Conservation (phyloP, 106 monocot species). For the Phalaenopsis equestris region DNA sequence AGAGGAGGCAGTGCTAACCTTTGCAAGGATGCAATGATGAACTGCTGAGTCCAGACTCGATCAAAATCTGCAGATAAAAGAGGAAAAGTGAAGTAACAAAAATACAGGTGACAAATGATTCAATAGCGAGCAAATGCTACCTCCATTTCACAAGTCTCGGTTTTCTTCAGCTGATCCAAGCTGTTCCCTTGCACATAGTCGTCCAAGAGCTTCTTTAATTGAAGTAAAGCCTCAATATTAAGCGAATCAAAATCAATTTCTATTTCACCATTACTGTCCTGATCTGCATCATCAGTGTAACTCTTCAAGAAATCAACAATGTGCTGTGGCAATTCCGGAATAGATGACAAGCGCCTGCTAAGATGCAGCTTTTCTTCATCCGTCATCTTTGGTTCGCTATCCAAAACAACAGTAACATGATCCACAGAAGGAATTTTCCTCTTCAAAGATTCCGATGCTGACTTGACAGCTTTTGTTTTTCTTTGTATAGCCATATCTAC, state of each 20-base stretch:
- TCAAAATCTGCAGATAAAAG: conserved; percentile 37
- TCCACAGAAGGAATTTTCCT: conserved; percentile 34
- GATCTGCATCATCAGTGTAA: conserved; percentile 26
- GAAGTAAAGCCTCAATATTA: conserved; percentile 47
- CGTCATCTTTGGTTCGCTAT: conserved; percentile 35
- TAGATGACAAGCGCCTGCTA: conserved; percentile 29
- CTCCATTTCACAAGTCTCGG: conserved; percentile 50
- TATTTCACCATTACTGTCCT: conserved; percentile 51
- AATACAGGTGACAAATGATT: background rate
- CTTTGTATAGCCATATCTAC: conserved; percentile 24
- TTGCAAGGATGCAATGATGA: conserved; percentile 46
- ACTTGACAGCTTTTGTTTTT: conserved; percentile 22
- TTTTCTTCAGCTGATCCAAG: conserved; percentile 23
- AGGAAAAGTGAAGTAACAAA: conserved; percentile 5
- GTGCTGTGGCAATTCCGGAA: conserved; percentile 45
- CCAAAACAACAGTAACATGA: conserved; percentile 10
- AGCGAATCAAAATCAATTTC: conserved; percentile 79
- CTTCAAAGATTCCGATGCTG: conserved; percentile 39
- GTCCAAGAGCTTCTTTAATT: conserved; percentile 64
- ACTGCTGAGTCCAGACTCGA: conserved; percentile 63
- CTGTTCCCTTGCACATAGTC: conserved; percentile 29
- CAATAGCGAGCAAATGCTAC: conserved; percentile 16
- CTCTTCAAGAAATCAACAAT: conserved; percentile 60
- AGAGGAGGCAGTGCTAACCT: conserved; percentile 28
- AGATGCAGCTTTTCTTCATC: conserved; percentile 54